phyloP scores from a whole-genome alignment of 352 stramenopile species.

The Globisporangium middletonii region DNA sequence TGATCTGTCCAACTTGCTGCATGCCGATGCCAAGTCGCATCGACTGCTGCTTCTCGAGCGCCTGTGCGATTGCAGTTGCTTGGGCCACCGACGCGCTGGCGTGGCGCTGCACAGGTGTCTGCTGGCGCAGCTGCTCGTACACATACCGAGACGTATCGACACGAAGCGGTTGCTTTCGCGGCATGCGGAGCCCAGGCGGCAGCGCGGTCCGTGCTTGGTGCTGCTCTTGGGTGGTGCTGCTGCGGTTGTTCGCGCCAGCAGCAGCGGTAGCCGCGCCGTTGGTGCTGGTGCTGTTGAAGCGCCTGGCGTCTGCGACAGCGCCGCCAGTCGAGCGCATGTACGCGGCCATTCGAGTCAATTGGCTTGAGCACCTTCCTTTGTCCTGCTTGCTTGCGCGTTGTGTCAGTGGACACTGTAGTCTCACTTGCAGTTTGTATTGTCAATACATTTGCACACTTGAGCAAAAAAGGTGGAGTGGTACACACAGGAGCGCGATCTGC shows the following conservation, averaged over 20 bases:
- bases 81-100: background rate
- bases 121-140: slow-evolving; percentile 9
- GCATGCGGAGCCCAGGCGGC: background rate
- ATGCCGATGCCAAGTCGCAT: background rate
- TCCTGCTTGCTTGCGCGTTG: background rate
- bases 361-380: too few relatives aligned
- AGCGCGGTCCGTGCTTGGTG: slow-evolving; percentile 1
- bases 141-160: slow-evolving; percentile 1
- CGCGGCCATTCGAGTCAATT: background rate
- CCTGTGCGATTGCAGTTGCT: background rate
- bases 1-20: background rate
- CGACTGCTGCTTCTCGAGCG: slow-evolving; percentile 1
- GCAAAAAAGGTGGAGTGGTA: too few relatives aligned
- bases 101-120: background rate
- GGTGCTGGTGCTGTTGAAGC: background rate
- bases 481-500: background rate
- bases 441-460: too few relatives aligned
- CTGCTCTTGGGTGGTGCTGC: background rate
- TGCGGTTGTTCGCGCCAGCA: background rate
- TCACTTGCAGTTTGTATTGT: too few relatives aligned
- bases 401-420: too few relatives aligned
- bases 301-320: background rate
- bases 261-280: background rate
- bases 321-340: background rate
- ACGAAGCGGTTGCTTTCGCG: slow-evolving; percentile 3